Evolutionary conservation across 148 eudicot species (phyloP).

Genomic region (Persicaria tinctoria): DNA sequence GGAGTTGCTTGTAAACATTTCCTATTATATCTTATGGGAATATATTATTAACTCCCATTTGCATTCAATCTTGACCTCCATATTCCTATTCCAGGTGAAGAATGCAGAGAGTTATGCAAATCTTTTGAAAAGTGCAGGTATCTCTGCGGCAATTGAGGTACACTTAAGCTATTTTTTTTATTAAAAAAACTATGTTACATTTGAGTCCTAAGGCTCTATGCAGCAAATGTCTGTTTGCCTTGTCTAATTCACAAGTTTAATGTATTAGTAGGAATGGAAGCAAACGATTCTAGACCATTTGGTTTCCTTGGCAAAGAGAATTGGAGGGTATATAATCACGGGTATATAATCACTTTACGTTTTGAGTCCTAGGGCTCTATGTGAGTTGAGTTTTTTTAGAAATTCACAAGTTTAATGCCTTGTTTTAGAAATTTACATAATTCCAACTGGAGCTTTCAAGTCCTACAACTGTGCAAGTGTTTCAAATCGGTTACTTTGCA

Average conservation of each 20-base stretch:
- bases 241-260: conserved; percentile 6
- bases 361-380: conserved; percentile 1
- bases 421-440: too few species aligned
- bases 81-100: conserved; percentile 39
- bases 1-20: neutral
- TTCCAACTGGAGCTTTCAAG: too few species aligned
- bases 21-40: neutral
- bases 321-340: too few species aligned
- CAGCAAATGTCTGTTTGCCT: conserved; percentile 1
- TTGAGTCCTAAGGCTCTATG: neutral
- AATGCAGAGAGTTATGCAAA: conserved; percentile 73
- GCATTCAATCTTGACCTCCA: conserved; percentile 3
- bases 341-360: conserved; percentile 40
- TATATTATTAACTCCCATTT: neutral
- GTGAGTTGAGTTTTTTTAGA: too few species aligned
- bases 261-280: conserved; percentile 64
- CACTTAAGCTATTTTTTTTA: neutral
- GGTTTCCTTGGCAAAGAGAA: conserved; percentile 49
- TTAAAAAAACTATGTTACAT: neutral
- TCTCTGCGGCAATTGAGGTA: conserved; percentile 74
- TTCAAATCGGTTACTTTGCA: too few species aligned
- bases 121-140: conserved; percentile 63
- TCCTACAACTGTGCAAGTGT: too few species aligned
- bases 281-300: conserved; percentile 53
- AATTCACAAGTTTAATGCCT: too few species aligned